Evolutionary conservation across 768 basidiomycete species (phyloP).

Genomic region (Amanita exitialis): DNA sequence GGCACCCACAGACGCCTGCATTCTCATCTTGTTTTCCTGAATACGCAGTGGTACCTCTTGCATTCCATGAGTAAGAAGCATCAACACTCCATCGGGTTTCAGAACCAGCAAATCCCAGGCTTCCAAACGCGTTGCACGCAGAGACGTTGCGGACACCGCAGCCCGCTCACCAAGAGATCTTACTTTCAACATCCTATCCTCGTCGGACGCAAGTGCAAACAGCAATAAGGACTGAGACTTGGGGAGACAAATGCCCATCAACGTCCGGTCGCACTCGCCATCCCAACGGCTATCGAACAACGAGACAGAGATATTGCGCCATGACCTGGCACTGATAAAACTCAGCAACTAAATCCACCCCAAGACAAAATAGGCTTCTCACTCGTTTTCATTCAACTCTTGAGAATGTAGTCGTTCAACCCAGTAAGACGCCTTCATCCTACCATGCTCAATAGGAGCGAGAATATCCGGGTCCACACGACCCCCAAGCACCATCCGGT

Average conservation of each 20-base stretch:
- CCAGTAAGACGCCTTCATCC: slow-evolving; percentile 70
- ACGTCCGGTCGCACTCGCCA: slow-evolving; percentile 37
- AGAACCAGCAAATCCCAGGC: slow-evolving; percentile 66
- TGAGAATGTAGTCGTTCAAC: slow-evolving; percentile 48
- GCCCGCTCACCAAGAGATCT: slow-evolving; percentile 22
- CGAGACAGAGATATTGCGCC: slow-evolving; percentile 41
- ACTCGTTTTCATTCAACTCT: slow-evolving; percentile 42
- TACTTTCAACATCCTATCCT: slow-evolving; percentile 32
- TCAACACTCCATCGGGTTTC: slow-evolving; percentile 41
- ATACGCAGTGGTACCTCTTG: slow-evolving; percentile 23
- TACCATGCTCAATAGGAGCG: slow-evolving; percentile 42
- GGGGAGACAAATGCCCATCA: slow-evolving; percentile 49
- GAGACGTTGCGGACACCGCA: slow-evolving; percentile 44
- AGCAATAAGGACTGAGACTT: slow-evolving; percentile 32
- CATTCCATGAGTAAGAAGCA: slow-evolving; percentile 53
- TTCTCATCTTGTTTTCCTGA: not conserved
- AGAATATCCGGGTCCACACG: slow-evolving; percentile 32
- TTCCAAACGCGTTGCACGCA: slow-evolving; percentile 51
- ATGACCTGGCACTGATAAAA: slow-evolving; percentile 27
- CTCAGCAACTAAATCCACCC: not conserved
- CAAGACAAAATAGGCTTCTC: slow-evolving; percentile 16
- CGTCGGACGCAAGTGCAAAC: slow-evolving; percentile 34
- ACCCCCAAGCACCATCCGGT: slow-evolving; percentile 58
- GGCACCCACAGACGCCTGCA: not conserved
- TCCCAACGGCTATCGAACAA: slow-evolving; percentile 61